These are phyloP conservation scores for Scheffersomyces titani DNA, from an alignment of 1,139 yeast species.

Conservation along the genomic window DNA sequence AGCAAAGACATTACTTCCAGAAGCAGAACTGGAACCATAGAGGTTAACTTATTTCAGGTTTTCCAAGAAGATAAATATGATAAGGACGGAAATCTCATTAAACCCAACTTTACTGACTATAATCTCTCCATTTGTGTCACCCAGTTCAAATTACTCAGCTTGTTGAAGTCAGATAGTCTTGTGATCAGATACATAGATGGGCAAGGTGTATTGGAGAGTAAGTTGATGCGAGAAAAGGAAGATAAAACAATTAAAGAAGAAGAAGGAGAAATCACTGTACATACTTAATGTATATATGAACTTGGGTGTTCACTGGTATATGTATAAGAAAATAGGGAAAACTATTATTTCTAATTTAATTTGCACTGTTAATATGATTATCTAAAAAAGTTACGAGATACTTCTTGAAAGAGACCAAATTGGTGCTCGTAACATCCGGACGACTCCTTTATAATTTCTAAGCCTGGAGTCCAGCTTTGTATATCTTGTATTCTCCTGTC, in stretches of 20 bases:
- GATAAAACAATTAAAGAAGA: slow-evolving; percentile 3
- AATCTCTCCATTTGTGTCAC: slow-evolving; percentile 28
- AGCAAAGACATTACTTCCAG: slow-evolving; percentile 17
- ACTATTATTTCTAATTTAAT: too few relatives aligned
- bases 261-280: slow-evolving; percentile 10
- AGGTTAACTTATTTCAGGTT: slow-evolving; percentile 27
- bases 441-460: slow-evolving; percentile 44
- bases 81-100: neutral
- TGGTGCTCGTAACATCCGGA: slow-evolving; percentile 34
- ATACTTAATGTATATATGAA: slow-evolving; percentile 3
- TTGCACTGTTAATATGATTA: neutral
- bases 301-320: neutral
- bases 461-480: slow-evolving; percentile 70
- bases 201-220: slow-evolving; percentile 16
- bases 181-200: slow-evolving; percentile 11
- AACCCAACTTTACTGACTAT: slow-evolving; percentile 15
- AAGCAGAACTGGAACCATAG: slow-evolving; percentile 34
- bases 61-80: slow-evolving; percentile 4
- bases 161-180: slow-evolving; percentile 6
- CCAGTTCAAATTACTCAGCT: slow-evolving; percentile 6
- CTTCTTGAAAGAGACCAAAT: slow-evolving; percentile 18
- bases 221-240: slow-evolving; percentile 9
- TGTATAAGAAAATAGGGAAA: neutral
- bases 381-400: slow-evolving; percentile 21
- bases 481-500: slow-evolving; percentile 69